phyloP scores from a whole-genome alignment of 345 rosid species.

The Hibiscus trionum region DNA sequence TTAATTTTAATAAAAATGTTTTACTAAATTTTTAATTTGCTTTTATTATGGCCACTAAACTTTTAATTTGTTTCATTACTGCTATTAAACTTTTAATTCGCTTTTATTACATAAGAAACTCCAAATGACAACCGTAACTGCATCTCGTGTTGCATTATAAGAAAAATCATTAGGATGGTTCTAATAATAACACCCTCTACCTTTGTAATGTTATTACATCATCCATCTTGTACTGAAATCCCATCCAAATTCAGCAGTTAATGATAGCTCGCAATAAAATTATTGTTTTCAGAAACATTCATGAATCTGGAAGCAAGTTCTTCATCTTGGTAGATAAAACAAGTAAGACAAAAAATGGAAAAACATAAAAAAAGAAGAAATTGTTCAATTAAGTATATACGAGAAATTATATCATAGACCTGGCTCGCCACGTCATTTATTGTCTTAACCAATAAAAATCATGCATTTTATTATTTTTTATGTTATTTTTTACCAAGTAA shows the following conservation, averaged over 20 bases:
- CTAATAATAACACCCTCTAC: background rate
- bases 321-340: slow-evolving; percentile 44
- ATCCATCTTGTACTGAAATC: slow-evolving; percentile 95
- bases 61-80: too few species aligned
- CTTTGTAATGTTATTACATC: slow-evolving; percentile 33
- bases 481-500: too few species aligned
- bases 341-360: background rate
- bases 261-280: slow-evolving; percentile 63
- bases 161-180: background rate
- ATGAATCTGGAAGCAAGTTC: slow-evolving; percentile 44
- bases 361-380: background rate
- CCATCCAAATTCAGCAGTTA: slow-evolving; percentile 85
- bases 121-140: too few species aligned
- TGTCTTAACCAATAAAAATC: too few species aligned
- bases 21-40: too few species aligned
- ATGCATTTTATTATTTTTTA: too few species aligned
- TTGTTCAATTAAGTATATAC: background rate
- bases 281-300: slow-evolving; percentile 41
- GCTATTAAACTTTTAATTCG: too few species aligned
- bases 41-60: too few species aligned
- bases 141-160: background rate
- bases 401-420: too few species aligned
- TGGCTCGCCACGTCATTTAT: too few species aligned
- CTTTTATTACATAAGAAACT: too few species aligned
- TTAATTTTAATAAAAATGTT: too few species aligned